Conservation (phyloP, 2,329 filamentous ascomycete genomes). For the Colletotrichum costaricense region DNA sequence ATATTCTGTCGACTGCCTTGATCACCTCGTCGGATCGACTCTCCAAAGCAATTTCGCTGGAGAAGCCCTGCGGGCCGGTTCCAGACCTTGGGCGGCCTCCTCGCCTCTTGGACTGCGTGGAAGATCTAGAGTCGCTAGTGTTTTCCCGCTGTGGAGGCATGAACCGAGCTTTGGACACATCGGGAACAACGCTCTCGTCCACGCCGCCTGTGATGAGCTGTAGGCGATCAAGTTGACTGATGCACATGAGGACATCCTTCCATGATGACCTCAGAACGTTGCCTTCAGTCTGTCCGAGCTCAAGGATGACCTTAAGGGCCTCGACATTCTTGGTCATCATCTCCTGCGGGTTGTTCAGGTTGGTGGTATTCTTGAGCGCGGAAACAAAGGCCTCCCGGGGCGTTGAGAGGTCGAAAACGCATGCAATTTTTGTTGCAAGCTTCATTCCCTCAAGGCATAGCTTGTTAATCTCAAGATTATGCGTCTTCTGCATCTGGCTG, state of each 20-base stretch:
- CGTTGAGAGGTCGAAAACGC: conserved; percentile 92
- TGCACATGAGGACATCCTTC: conserved; percentile 94
- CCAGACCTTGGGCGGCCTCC: conserved; percentile 60
- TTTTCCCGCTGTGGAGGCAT: conserved; percentile 68
- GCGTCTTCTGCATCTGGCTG: conserved; percentile 90
- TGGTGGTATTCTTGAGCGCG: conserved; percentile 91
- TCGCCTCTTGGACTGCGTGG: conserved; percentile 67
- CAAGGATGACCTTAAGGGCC: conserved; percentile 89
- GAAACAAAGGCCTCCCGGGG: conserved; percentile 95
- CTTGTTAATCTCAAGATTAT: conserved; percentile 92
- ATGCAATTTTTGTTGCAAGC: conserved; percentile 91
- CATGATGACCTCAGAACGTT: conserved; percentile 90
- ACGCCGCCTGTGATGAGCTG: conserved; percentile 96
- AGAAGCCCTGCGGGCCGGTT: conserved; percentile 73
- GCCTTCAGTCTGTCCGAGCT: conserved; percentile 92
- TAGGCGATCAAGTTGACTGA: conserved; percentile 94
- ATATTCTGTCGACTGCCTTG: conserved; percentile 93
- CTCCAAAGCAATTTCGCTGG: conserved; percentile 87
- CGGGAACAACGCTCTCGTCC: conserved; percentile 90
- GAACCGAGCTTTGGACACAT: conserved; percentile 87
- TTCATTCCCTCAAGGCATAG: conserved; percentile 96
- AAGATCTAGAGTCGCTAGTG: conserved; percentile 71
- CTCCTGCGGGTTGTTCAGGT: conserved; percentile 93
- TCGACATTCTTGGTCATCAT: conserved; percentile 98
- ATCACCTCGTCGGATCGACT: conserved; percentile 94